Base-by-base conservation (phyloP, 1,284 basidiomycete species). In the Pseudozyma hubeiensis region DNA sequence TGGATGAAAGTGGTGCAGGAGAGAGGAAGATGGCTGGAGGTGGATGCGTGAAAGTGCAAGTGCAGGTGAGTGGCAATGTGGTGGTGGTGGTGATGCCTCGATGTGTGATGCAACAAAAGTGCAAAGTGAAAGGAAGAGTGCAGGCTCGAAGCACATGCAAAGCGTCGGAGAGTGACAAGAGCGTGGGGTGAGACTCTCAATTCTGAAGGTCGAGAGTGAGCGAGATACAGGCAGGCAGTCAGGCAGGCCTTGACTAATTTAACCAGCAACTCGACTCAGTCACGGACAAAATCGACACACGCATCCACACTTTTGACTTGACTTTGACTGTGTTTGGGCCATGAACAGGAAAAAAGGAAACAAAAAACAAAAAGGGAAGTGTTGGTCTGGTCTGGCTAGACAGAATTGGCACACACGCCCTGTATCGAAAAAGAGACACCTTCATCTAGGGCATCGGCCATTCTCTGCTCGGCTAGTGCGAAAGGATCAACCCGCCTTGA, bases 341-440 rank as follows among this genome's bases (percentile, higher is more conserved):
- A 33, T 7, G 34, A 47, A 35, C 1, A 35, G 24, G 17, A 49
- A 45, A 24, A 24, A 24, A 24, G 24, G 4, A 24, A 24, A 24
- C 24, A 24, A 24, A 24, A 24, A 11, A 17, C 14, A n/a, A 50
- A 40, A 14, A 37, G 17, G 47, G 24, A 50, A 58, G 56, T 58
- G 56, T 58, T 58, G 56, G 48, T 58, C 47, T 52, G 35, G 24
- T 24, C 4, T 24, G 24, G 24, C 24, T 24, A 4, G 24, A 24
- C 24, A 24, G 24, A 24, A 24, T 24, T 24, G 24, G 24, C 24
- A 24, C 24, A 24, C 24, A 24, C 24, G 24, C 24, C 24, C 24
- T 24, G 24, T 24, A 24, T 24, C 16, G 1, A 17, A 44, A 19
- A 45, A 37, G 14, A 37, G 35, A 37, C 8, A 37, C 24, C 24